Evolutionary conservation across 768 basidiomycete species (phyloP).

Genomic region (Tylopilus vinaceipallidus): DNA sequence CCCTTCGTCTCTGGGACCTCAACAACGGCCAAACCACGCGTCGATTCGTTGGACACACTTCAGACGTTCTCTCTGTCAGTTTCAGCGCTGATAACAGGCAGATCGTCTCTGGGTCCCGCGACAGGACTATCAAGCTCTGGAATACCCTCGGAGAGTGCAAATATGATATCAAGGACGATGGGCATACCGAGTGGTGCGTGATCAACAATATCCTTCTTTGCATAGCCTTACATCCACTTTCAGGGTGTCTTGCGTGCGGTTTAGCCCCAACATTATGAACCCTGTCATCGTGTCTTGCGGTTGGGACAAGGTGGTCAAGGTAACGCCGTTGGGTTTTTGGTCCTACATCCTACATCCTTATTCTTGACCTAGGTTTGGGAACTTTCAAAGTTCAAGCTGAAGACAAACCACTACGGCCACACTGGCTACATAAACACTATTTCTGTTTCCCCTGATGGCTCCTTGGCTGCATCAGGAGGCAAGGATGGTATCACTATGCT

Average conservation of each 20-base stretch:
- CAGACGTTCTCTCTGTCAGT: constrained; percentile 97
- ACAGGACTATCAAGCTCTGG: constrained; percentile 98
- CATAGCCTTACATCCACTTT: background rate
- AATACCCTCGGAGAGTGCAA: constrained; percentile 99
- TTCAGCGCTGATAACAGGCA: constrained; percentile 99
- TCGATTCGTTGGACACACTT: constrained; percentile 96
- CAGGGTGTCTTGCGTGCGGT: constrained; percentile 99
- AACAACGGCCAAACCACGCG: constrained; percentile 96
- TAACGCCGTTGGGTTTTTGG: constrained; percentile 37
- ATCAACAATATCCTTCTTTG: background rate
- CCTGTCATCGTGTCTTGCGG: constrained; percentile 98
- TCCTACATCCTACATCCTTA: constrained; percentile 6
- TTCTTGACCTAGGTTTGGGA: constrained; percentile 89
- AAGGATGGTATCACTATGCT: constrained; percentile 99
- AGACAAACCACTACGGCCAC: constrained; percentile 99
- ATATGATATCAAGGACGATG: constrained; percentile 98
- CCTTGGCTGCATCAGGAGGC: constrained; percentile 97
- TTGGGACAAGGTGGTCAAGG: constrained; percentile 99
- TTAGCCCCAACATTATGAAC: constrained; percentile 96
- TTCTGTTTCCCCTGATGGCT: constrained; percentile 98
- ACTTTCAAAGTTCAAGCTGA: constrained; percentile 98
- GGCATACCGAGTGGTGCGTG: constrained; percentile 87
- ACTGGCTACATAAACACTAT: constrained; percentile 99
- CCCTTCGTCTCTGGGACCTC: constrained; percentile 98
- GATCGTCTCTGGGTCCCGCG: constrained; percentile 97